A percentile compares a stretch with the other conserved stretches of the same genome.
Conservation (phyloP, 2,329 filamentous ascomycete genomes). For the Trichophyton simii region DNA sequence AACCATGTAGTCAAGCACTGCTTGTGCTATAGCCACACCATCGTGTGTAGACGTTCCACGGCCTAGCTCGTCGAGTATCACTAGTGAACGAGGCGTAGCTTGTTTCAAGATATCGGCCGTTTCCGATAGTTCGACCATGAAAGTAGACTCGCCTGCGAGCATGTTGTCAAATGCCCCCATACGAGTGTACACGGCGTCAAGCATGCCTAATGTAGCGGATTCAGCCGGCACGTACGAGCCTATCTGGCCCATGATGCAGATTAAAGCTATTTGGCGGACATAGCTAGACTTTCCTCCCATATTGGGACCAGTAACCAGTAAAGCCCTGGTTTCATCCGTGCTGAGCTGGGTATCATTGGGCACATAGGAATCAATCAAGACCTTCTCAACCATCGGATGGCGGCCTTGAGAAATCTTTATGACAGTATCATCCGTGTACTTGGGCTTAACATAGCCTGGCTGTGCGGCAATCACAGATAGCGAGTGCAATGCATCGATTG, state of each 20-base stretch:
- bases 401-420: slow-evolving; percentile 64
- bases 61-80: slow-evolving; percentile 90
- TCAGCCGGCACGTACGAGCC: slow-evolving; percentile 85
- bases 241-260: slow-evolving; percentile 86
- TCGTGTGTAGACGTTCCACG: slow-evolving; percentile 91
- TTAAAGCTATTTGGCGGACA: slow-evolving; percentile 80
- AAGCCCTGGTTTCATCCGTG: slow-evolving; percentile 53
- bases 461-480: slow-evolving; percentile 72
- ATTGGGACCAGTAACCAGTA: slow-evolving; percentile 91
- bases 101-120: slow-evolving; percentile 82
- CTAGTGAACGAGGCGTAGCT: slow-evolving; percentile 69
- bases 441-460: slow-evolving; percentile 76
- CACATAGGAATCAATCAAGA: slow-evolving; percentile 75
- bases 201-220: slow-evolving; percentile 60
- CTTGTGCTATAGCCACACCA: slow-evolving; percentile 87
- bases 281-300: slow-evolving; percentile 99
- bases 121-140: slow-evolving; percentile 95
- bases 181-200: slow-evolving; percentile 86
- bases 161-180: slow-evolving; percentile 97
- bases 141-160: slow-evolving; percentile 85
- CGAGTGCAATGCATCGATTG: slow-evolving; percentile 79
- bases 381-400: slow-evolving; percentile 91
- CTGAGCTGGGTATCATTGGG: slow-evolving; percentile 71
- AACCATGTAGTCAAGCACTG: slow-evolving; percentile 76
- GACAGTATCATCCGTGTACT: slow-evolving; percentile 50